These are phyloP conservation scores for Wickerhamiella spandovensis DNA, from an alignment of 805 yeast species.

Conservation along the genomic window DNA sequence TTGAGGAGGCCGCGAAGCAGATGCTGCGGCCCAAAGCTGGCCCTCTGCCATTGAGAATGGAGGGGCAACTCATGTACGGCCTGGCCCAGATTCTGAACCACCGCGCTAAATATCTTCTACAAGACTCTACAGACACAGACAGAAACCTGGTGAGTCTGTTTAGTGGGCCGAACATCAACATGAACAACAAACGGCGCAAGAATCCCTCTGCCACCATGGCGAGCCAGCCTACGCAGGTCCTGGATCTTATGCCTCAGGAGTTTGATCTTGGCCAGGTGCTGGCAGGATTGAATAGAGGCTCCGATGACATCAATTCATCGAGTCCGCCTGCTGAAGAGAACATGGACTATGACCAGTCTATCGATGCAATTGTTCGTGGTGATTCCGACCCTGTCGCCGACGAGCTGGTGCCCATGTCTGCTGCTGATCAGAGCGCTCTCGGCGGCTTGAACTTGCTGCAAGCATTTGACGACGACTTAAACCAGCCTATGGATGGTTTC, in stretches of 20 bases:
- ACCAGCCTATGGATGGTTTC: background rate
- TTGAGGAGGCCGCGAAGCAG: background rate
- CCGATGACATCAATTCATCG: background rate
- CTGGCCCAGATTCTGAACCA: slow-evolving; percentile 10
- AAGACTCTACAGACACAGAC: slow-evolving; percentile 9
- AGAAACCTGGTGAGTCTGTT: background rate
- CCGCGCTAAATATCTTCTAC: slow-evolving; percentile 5
- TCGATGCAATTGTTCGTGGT: background rate
- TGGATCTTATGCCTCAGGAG: background rate
- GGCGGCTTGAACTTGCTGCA: background rate
- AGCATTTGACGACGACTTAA: background rate
- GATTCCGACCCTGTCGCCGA: background rate
- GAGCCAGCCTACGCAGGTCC: background rate
- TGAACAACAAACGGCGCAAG: background rate
- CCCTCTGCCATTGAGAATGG: slow-evolving; percentile 11
- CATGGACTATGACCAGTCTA: background rate
- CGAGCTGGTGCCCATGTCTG: background rate
- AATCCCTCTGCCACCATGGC: background rate
- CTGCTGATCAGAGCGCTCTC: background rate
- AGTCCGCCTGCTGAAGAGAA: background rate
- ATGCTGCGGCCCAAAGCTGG: background rate
- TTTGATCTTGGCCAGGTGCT: background rate
- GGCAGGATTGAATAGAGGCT: background rate
- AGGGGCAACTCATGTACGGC: slow-evolving; percentile 14
- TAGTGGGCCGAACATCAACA: background rate